Evolutionary conservation across 176 grass and related monocot genomes (phyloP), one percentile per base, ranked within the genome.

Genomic region (Guadua angustifolia): DNA sequence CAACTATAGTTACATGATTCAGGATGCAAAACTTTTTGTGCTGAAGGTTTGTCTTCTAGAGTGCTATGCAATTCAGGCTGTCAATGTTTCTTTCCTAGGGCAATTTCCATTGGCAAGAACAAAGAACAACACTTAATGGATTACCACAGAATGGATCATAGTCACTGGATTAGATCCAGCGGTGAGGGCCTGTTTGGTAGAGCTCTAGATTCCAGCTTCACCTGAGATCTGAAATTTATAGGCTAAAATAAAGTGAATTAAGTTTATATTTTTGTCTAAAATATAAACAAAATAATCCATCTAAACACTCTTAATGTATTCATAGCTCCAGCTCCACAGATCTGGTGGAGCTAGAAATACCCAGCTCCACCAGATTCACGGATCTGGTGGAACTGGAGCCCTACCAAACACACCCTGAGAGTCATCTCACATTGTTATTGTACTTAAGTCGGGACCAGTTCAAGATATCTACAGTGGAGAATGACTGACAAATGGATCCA

Each of bases 401-500:
- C n/a, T n/a, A n/a, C n/a, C n/a, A n/a, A n/a, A n/a, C n/a, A n/a
- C n/a, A n/a, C n/a, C 70, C 29, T 40, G 72, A 66, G 72, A 72
- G 25, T 82, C 17, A 21, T 36, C 36, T 63, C 71, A 25, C 46
- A 47, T 66, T 58, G 47, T 64, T 58, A 66, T 50, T 86, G 83
- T 81, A 81, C 53, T 63, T 77, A 44, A 66, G 46, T 49, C 72
- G 77, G 39, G 21, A 57, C 32, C 26, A 78, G 24, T 66, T 82
- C 46, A 77, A 77, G 66, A 53, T 61, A 65, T 77, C 56, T 77
- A 72, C 71, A 82, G 78, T 66, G 56, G 71, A 86, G 24, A 71
- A 19, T 89, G 56, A 40, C 9, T 43, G 18, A 70, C 62, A 81
- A 63, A 33, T 33, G 38, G 60, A 24, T 25, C 69, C 58, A 80